Evolutionary conservation across 2,329 filamentous ascomycete species (phyloP).

Genomic region (Bertia moriformis): DNA sequence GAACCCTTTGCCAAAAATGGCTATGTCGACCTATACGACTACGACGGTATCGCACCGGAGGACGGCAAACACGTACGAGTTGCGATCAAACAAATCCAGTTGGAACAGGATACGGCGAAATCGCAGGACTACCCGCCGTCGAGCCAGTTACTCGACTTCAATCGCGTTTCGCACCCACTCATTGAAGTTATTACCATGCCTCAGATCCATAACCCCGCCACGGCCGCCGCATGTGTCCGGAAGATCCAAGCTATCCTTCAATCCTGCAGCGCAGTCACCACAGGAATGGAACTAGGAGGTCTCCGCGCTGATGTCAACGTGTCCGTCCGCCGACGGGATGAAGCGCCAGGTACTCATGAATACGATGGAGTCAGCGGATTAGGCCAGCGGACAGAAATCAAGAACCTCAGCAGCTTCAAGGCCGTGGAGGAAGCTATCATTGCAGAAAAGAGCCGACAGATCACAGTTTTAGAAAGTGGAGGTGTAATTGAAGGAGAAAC

Average conservation of each 20-base stretch:
- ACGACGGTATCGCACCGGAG: conserved; percentile 39
- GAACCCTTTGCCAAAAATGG: conserved; percentile 62
- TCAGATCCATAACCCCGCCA: conserved; percentile 72
- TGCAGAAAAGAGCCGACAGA: conserved; percentile 80
- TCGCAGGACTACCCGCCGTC: conserved; percentile 65
- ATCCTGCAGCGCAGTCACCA: conserved; percentile 70
- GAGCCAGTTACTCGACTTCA: conserved; percentile 76
- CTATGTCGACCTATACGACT: conserved; percentile 64
- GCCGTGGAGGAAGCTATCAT: conserved; percentile 89
- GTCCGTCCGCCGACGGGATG: conserved; percentile 54
- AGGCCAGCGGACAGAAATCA: conserved; percentile 88
- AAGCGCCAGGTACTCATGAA: conserved; percentile 11
- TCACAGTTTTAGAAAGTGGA: conserved; percentile 61
- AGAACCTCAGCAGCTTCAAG: conserved; percentile 89
- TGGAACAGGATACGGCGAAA: conserved; percentile 97
- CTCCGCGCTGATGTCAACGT: conserved; percentile 91
- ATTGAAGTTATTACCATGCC: conserved; percentile 92
- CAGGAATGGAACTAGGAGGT: conserved; percentile 86
- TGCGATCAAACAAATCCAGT: conserved; percentile 83
- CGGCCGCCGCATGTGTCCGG: conserved; percentile 73
- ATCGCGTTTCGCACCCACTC: conserved; percentile 77
- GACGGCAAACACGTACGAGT: conserved; percentile 18
- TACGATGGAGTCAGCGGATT: conserved; percentile 29
- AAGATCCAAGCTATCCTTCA: conserved; percentile 75
- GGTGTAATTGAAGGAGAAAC: conserved; percentile 72